Percentiles rank a stretch among this genome's conserved stretches.
Conservation (phyloP, 768 basidiomycete genomes). For the Flagelloscypha sp. region DNA sequence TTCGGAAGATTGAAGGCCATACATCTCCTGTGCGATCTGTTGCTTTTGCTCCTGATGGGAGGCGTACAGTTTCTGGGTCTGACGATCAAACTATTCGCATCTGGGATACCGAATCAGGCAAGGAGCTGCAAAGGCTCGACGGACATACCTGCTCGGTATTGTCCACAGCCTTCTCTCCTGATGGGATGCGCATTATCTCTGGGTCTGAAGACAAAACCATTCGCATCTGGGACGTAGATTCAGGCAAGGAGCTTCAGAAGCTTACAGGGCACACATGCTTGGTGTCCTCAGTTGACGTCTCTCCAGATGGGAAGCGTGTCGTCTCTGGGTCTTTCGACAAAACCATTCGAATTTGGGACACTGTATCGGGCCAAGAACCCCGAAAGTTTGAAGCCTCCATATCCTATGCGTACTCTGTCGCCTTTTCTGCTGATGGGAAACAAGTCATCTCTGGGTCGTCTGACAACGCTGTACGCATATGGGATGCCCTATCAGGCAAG, state of each 20-base stretch:
- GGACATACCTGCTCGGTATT: background rate
- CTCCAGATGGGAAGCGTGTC: constrained; percentile 14
- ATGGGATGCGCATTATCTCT: constrained; percentile 6
- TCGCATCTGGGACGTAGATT: constrained; percentile 9
- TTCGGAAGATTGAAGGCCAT: constrained; percentile 5
- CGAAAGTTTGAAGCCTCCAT: constrained; percentile 5
- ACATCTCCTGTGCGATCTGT: constrained; percentile 8
- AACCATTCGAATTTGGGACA: constrained; percentile 15
- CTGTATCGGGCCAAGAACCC: constrained; percentile 1
- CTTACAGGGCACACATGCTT: constrained; percentile 10
- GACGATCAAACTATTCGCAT: constrained; percentile 7
- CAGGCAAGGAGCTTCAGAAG: constrained; percentile 34
- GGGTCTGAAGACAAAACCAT: constrained; percentile 6
- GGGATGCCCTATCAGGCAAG: constrained; percentile 17
- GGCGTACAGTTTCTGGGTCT: constrained; percentile 7
- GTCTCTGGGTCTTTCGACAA: constrained; percentile 13
- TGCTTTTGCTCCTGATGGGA: constrained; percentile 8
- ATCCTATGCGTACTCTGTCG: background rate
- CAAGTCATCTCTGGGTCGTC: constrained; percentile 32
- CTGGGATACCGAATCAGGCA: constrained; percentile 2
- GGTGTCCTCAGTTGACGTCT: constrained; percentile 11
- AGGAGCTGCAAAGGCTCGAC: no score
- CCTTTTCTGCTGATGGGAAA: constrained; percentile 17
- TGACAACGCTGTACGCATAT: constrained; percentile 16
- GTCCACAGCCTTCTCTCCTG: constrained; percentile 4